Conservation (phyloP, 257 asterid genomes). For the Solanum neorickii region DNA sequence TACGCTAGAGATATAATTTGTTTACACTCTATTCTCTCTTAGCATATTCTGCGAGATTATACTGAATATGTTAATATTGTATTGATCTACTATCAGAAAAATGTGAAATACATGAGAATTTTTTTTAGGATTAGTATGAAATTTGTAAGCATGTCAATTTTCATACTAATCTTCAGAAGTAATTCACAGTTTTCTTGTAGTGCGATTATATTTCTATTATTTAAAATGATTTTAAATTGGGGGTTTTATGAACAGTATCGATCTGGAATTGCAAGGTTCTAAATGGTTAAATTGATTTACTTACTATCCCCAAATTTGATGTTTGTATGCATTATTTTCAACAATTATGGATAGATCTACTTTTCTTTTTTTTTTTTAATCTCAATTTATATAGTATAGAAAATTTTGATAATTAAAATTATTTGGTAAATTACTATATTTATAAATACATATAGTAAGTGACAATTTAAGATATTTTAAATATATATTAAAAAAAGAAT, state of each 20-base stretch:
- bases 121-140: too few species aligned
- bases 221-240: background rate
- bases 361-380: too few species aligned
- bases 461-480: too few species aligned
- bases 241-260: background rate
- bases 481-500: too few species aligned
- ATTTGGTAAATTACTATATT: too few species aligned
- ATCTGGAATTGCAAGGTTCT: background rate
- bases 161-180: too few species aligned
- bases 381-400: too few species aligned
- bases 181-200: too few species aligned
- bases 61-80: too few species aligned
- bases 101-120: fast-evolving
- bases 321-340: background rate
- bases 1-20: fast-evolving
- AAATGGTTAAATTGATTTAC: background rate
- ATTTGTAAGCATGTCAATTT: too few species aligned
- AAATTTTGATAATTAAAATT: too few species aligned
- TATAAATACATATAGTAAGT: too few species aligned
- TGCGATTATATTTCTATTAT: background rate
- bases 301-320: background rate
- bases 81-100: background rate
- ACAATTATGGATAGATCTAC: background rate
- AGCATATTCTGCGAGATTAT: fast-evolving
- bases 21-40: fast-evolving